phyloP scores from a whole-genome alignment of 2,329 filamentous ascomycete species.

The Pseudodiploospora longispora region DNA sequence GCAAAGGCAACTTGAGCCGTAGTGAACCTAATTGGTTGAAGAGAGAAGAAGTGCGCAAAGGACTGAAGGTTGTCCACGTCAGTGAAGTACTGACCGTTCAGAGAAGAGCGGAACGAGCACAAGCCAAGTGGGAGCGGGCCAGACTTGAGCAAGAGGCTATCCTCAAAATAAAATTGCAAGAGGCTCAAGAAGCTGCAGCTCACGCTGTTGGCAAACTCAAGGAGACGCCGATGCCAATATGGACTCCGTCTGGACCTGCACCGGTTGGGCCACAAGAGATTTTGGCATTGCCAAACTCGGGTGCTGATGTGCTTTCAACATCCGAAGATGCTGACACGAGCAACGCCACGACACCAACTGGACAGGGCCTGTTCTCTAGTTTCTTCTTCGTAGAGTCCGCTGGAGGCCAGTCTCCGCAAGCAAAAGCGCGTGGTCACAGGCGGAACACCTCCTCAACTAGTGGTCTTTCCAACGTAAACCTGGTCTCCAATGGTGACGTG shows the following conservation, averaged over 20 bases:
- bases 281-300: constrained; percentile 49
- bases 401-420: neutral
- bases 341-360: neutral
- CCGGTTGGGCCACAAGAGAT: constrained; percentile 39
- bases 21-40: constrained; percentile 93
- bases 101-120: constrained; percentile 69
- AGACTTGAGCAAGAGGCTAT: constrained; percentile 78
- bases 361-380: neutral
- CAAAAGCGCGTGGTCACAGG: neutral
- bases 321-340: neutral
- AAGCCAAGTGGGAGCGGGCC: constrained; percentile 89
- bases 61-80: constrained; percentile 56
- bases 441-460: neutral
- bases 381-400: neutral
- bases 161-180: constrained; percentile 52
- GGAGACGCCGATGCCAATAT: neutral
- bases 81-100: constrained; percentile 74
- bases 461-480: neutral
- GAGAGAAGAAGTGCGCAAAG: constrained; percentile 66
- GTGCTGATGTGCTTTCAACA: constrained; percentile 8
- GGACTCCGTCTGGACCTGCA: constrained; percentile 10
- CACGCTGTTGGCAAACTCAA: neutral
- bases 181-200: constrained; percentile 27
- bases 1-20: constrained; percentile 84
- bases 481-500: constrained; percentile 7